A percentile compares a stretch with the other conserved stretches of the same genome.
These are phyloP conservation scores for Trypanosoma platydactyli DNA, from an alignment of 208 protist genomes.

Conservation along the genomic window DNA sequence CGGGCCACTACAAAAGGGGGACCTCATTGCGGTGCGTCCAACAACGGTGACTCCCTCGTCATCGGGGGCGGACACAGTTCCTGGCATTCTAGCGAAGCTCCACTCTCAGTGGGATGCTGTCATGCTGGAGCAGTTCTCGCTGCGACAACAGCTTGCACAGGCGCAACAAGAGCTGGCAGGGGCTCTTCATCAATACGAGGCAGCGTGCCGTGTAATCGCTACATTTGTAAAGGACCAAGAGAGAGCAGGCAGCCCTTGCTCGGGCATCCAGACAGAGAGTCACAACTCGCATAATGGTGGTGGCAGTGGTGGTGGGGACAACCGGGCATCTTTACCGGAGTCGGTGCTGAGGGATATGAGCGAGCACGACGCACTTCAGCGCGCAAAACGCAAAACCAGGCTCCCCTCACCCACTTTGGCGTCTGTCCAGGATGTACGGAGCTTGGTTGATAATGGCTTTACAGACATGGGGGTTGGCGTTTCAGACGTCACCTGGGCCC, in stretches of 20 bases:
- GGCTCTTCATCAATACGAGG: slow-evolving; percentile 98
- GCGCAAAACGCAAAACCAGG: slow-evolving; percentile 21
- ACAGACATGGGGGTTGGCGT: slow-evolving; percentile 6
- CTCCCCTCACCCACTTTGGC: slow-evolving; percentile 8
- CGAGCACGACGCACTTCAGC: slow-evolving; percentile 23
- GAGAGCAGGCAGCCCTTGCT: background rate
- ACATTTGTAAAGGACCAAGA: slow-evolving; percentile 87
- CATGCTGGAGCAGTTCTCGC: slow-evolving; percentile 97
- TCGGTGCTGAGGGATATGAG: slow-evolving; percentile 26
- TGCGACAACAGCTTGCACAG: slow-evolving; percentile 93
- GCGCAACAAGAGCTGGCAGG: slow-evolving; percentile 96
- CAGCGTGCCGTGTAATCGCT: slow-evolving; percentile 98
- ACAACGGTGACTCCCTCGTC: slow-evolving; percentile 12
- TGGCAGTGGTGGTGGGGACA: slow-evolving; percentile 19
- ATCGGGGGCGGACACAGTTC: slow-evolving; percentile 63
- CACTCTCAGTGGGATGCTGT: slow-evolving; percentile 98
- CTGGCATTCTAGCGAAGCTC: slow-evolving; percentile 92
- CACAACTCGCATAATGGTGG: slow-evolving; percentile 20
- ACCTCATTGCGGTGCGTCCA: slow-evolving; percentile 85
- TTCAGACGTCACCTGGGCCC: slow-evolving; percentile 30
- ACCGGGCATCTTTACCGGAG: slow-evolving; percentile 24
- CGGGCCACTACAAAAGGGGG: slow-evolving; percentile 75
- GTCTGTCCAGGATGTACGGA: slow-evolving; percentile 17
- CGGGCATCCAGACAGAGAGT: slow-evolving; percentile 15
- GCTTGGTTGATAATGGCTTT: slow-evolving; percentile 21